Base-by-base conservation (phyloP, 1,284 basidiomycete species). In the Coniferiporia weirii region DNA sequence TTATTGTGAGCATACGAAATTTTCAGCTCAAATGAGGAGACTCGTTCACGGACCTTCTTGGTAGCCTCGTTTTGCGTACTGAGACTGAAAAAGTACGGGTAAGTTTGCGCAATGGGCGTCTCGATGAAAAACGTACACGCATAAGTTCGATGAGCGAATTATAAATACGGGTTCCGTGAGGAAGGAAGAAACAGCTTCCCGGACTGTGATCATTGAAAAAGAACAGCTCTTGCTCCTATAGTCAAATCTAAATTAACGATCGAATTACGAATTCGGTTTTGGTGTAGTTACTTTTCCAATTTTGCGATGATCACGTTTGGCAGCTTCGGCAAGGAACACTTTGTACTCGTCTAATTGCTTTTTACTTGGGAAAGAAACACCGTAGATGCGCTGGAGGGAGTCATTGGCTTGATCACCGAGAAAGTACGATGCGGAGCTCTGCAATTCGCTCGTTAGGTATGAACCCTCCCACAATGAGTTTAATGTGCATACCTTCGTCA, bases 371-470 rank as follows among this genome's bases (percentile, higher is more conserved):
- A 99, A 99, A 2, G 96, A 98, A 71, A 99, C 95, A 60, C 97
- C 97, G 73, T 99, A 99, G 63, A 99, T 86, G 54, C 97, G 90
- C 73, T 99, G 97, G 57, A 99, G 81, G 3, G 93, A 93, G 70
- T 98, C 97, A 71, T 98, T 98, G 69, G 83, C 89, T 54, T 90
- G 80, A 71, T 98, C 93, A 54, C 95, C 96, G 20, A 99, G 84
- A 85, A 99, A 99, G 77, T 98, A 99, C 3, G 95, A 98, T 0
- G 96, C 92, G 46, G 96, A 99, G 77, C 93, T 98, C 91, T 95
- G 63, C 17, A 5, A 53, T 51, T 7, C 15, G 19, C 36, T 51
- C 32, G 56, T 57, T 51, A 61, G 53, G 54, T 17, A 35, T 43
- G 43, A 17, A 50, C n/a, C 20, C 19, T 48, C 48, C 12, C 53